These are phyloP conservation scores for Kentomonas sorsogonicus DNA, from an alignment of 208 protist species.

Conservation along the genomic window DNA sequence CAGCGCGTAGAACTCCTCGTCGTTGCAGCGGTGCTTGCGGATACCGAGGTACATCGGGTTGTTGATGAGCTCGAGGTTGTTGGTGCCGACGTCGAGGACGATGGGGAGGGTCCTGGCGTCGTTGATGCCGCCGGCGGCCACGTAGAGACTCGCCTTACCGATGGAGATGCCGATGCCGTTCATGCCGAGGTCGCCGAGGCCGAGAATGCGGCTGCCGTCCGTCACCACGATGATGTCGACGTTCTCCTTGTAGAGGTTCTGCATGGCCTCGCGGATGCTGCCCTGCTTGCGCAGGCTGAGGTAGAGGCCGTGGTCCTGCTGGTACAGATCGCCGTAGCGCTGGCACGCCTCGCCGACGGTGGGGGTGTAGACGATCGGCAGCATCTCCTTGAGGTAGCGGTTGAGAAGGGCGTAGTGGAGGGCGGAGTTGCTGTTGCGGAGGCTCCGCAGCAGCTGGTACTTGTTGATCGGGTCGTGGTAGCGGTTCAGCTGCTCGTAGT, in stretches of 20 bases:
- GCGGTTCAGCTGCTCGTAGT: constrained; percentile 47
- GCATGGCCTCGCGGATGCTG: constrained; percentile 67
- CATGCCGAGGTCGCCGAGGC: constrained; percentile 81
- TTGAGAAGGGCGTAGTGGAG: constrained; percentile 75
- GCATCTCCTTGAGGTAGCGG: constrained; percentile 55
- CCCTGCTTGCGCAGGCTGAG: constrained; percentile 70
- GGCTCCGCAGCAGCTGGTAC: constrained; percentile 57
- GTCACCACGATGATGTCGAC: constrained; percentile 90
- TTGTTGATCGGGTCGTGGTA: constrained; percentile 75
- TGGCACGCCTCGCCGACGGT: constrained; percentile 92
- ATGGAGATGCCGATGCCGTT: constrained; percentile 92
- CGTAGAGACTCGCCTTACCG: constrained; percentile 85
- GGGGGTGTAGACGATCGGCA: constrained; percentile 87
- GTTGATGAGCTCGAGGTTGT: constrained; percentile 56
- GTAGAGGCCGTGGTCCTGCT: constrained; percentile 85
- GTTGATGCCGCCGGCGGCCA: constrained; percentile 71
- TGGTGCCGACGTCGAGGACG: constrained; percentile 76
- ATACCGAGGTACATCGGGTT: constrained; percentile 69
- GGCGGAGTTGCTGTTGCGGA: constrained; percentile 63
- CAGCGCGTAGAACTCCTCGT: constrained; percentile 60
- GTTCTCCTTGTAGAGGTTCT: constrained; percentile 50
- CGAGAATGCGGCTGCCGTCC: constrained; percentile 89
- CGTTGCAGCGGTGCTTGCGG: constrained; percentile 30
- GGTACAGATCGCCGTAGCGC: constrained; percentile 75
- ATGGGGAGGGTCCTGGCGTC: constrained; percentile 67